Conservation (phyloP, 2,329 filamentous ascomycete genomes). For the Pseudopyrenochaeta lycopersici region DNA sequence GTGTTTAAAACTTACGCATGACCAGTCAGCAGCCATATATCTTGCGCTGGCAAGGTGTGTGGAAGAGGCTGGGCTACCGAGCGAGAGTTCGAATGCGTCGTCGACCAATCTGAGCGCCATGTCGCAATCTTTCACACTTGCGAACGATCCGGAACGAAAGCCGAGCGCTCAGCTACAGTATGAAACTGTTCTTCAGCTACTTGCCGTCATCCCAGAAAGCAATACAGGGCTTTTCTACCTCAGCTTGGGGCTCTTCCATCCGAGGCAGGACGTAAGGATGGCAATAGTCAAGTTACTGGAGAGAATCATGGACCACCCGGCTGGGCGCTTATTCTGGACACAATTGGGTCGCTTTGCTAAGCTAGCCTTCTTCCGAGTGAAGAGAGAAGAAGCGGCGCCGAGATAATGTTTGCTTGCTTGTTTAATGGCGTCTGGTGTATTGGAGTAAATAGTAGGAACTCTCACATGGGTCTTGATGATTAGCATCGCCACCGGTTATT, state of each 20-base stretch:
- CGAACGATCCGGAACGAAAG: slow-evolving; percentile 33
- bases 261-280: slow-evolving; percentile 78
- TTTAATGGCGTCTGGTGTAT: not conserved
- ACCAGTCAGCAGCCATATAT: slow-evolving; percentile 85
- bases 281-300: slow-evolving; percentile 82
- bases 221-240: slow-evolving; percentile 92
- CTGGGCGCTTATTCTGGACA: slow-evolving; percentile 92
- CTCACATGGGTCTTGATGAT: not conserved
- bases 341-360: slow-evolving; percentile 88
- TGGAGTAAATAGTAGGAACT: not conserved
- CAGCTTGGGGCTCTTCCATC: slow-evolving; percentile 90
- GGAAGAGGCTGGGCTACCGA: slow-evolving; percentile 54
- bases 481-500: not conserved
- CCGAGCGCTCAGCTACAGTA: slow-evolving; percentile 43
- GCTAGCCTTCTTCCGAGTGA: slow-evolving; percentile 81
- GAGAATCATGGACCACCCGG: slow-evolving; percentile 84
- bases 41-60: slow-evolving; percentile 79
- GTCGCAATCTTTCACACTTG: slow-evolving; percentile 32
- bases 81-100: slow-evolving; percentile 21
- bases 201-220: slow-evolving; percentile 83
- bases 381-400: slow-evolving; percentile 63
- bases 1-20: slow-evolving; percentile 77
- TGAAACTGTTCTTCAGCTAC: slow-evolving; percentile 64
- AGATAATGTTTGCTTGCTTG: slow-evolving; percentile 1
- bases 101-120: slow-evolving; percentile 29